Evolutionary conservation across 129 eudicot genomes (phyloP).

Genomic region (Scalesia atractyloides): DNA sequence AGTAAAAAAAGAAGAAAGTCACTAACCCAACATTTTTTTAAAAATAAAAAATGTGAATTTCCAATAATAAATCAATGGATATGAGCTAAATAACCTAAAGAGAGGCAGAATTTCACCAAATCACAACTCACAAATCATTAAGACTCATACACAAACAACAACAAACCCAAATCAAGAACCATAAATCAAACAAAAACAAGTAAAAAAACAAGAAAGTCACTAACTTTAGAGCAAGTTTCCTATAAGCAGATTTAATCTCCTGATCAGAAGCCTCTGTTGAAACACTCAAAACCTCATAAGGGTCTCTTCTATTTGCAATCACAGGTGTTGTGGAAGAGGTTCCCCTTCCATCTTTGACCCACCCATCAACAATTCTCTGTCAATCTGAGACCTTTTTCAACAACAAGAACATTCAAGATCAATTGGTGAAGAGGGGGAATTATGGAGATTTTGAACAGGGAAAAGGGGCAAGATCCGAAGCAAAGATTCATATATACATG

Average conservation of each 20-base stretch:
- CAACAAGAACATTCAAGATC: conserved; percentile 10
- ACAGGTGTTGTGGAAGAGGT: conserved; percentile 50
- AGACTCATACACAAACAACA: background rate
- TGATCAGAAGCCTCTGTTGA: conserved; percentile 81
- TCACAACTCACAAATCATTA: background rate
- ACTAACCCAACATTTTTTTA: conserved; percentile 35
- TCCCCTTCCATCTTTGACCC: conserved; percentile 63
- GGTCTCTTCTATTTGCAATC: conserved; percentile 66
- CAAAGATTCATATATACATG: conserved; percentile 17
- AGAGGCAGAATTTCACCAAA: background rate
- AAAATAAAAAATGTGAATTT: no score
- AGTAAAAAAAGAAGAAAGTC: background rate
- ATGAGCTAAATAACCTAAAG: background rate
- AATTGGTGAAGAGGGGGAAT: conserved; percentile 6
- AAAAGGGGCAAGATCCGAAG: conserved; percentile 24
- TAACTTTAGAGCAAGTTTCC: conserved; percentile 98
- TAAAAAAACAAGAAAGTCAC: conserved; percentile 12
- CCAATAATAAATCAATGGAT: background rate
- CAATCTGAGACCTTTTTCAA: background rate
- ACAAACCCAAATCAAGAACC: background rate
- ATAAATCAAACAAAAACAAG: background rate
- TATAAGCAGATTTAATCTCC: conserved; percentile 89
- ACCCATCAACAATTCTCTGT: conserved; percentile 26
- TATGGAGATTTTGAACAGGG: background rate
- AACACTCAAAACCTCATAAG: conserved; percentile 86